phyloP scores from a whole-genome alignment of 2,329 filamentous ascomycete species.

The Fusarium brevicatenulatum region DNA sequence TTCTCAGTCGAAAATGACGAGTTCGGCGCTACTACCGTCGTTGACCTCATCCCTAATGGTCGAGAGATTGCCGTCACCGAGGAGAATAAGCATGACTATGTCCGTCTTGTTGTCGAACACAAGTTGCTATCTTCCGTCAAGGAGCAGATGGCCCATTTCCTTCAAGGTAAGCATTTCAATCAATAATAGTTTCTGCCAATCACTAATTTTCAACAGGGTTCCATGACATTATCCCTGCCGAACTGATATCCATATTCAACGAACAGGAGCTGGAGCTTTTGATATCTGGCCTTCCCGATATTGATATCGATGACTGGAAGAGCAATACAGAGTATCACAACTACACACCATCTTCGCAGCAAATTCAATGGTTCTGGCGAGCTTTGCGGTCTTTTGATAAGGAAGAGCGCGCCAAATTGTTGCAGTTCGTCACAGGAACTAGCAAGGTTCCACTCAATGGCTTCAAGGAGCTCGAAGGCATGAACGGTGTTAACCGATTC shows the following conservation, averaged over 20 bases:
- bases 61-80: slow-evolving; percentile 94
- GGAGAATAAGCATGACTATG: slow-evolving; percentile 98
- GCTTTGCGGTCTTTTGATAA: slow-evolving; percentile 97
- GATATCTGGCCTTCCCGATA: slow-evolving; percentile 96
- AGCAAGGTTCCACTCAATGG: slow-evolving; percentile 98
- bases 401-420: slow-evolving; percentile 94
- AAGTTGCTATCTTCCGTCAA: slow-evolving; percentile 91
- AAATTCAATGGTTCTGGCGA: slow-evolving; percentile 99
- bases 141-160: slow-evolving; percentile 92
- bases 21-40: slow-evolving; percentile 87
- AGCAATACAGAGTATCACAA: slow-evolving; percentile 99
- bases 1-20: slow-evolving; percentile 95
- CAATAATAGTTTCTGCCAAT: neutral
- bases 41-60: slow-evolving; percentile 88
- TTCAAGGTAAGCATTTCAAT: slow-evolving; percentile 70
- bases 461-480: slow-evolving; percentile 98
- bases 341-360: slow-evolving; percentile 91
- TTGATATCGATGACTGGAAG: slow-evolving; percentile 99
- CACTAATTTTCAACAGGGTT: slow-evolving; percentile 69
- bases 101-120: slow-evolving; percentile 93
- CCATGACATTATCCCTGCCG: slow-evolving; percentile 96
- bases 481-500: slow-evolving; percentile 98
- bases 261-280: slow-evolving; percentile 97
- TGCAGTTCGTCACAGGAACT: slow-evolving; percentile 98
- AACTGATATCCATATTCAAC: slow-evolving; percentile 96